phyloP scores from a whole-genome alignment of 768 basidiomycete species.

The Leucocoprinus leucothites region DNA sequence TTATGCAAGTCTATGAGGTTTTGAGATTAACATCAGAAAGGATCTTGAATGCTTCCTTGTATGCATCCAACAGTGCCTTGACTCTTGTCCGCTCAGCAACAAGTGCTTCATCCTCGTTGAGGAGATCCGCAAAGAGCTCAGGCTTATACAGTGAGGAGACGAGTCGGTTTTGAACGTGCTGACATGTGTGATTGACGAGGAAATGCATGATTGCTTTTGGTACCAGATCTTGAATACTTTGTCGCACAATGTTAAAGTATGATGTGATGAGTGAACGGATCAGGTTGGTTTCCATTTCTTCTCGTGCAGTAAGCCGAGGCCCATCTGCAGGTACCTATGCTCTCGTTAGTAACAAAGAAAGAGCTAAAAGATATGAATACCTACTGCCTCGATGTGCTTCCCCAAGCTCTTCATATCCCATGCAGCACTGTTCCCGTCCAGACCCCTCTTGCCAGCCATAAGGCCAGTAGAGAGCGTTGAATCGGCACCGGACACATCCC shows the following conservation, averaged over 20 bases:
- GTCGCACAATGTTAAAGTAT: slow-evolving; percentile 94
- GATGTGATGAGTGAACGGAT: slow-evolving; percentile 94
- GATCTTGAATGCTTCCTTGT: slow-evolving; percentile 90
- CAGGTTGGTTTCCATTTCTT: slow-evolving; percentile 95
- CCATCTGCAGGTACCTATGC: slow-evolving; percentile 60
- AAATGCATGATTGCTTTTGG: slow-evolving; percentile 99
- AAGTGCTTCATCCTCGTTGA: slow-evolving; percentile 94
- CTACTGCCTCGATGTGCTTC: slow-evolving; percentile 95
- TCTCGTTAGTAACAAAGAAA: slow-evolving; percentile 9
- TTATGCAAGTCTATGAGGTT: slow-evolving; percentile 36
- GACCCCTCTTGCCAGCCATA: slow-evolving; percentile 59
- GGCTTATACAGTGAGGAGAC: slow-evolving; percentile 96
- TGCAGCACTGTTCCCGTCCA: slow-evolving; percentile 79
- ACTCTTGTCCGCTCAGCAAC: slow-evolving; percentile 92
- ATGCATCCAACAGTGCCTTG: slow-evolving; percentile 92
- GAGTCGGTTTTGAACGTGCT: slow-evolving; percentile 94
- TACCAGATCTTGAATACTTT: slow-evolving; percentile 94
- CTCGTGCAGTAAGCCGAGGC: slow-evolving; percentile 65
- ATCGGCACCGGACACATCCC: slow-evolving; percentile 62
- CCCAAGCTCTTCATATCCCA: slow-evolving; percentile 99
- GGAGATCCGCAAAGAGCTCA: slow-evolving; percentile 82
- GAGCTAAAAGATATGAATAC: slow-evolving; percentile 28
- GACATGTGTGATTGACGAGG: slow-evolving; percentile 93
- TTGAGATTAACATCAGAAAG: slow-evolving; percentile 81
- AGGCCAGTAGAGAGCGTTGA: slow-evolving; percentile 51